Base-by-base conservation (phyloP, 106 monocot species). In the Acorus gramineus region DNA sequence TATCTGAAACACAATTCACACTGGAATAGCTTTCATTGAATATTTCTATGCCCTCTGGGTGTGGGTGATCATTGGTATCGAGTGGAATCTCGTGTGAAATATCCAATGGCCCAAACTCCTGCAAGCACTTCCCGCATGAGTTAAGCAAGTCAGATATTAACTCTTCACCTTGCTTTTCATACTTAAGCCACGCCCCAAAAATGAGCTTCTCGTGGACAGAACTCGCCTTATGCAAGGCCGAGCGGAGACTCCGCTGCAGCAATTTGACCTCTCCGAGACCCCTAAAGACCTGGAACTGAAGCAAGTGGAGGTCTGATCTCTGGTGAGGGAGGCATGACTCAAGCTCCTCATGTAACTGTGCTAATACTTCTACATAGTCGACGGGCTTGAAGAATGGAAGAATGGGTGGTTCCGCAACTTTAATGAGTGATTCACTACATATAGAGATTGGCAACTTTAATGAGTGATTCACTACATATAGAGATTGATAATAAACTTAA, bases 261-360 rank as follows among this genome's bases (percentile, higher is more conserved):
- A 98, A 76, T 78, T 98, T 98, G 45, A 76, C 81, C 67, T 98
- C 98, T 2, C 83, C 85, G 55, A 98, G 83, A 13, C 92, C 98
- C 46, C 78, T 78, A 67, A 98, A 98, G 10, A 98, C 85, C 65
- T 85, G 98, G 68, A 75, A 92, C 64, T 98, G 98, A n/a, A 92
- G 48, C 75, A 98, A 81, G 54, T 88, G 89, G 3, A 85, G 77
- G 12, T 80, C 75, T n/a, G 98, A 76, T 55, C 73, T 76, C 53
- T 92, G 76, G 13, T 73, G 52, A 6, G 81, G 75, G 6, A 46
- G 48, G 50, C 88, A 92, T 2, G 71, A 69, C 69, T 98, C 98
- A 42, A 98, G 70, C 56, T 98, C 88, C 67, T 98, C 98, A 57
- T 98, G 98, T 47, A 98, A 92, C 77, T 89, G 77, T 54, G 98